phyloP scores from a whole-genome alignment of 2,329 filamentous ascomycete genomes.

The Xylaria sp. region DNA sequence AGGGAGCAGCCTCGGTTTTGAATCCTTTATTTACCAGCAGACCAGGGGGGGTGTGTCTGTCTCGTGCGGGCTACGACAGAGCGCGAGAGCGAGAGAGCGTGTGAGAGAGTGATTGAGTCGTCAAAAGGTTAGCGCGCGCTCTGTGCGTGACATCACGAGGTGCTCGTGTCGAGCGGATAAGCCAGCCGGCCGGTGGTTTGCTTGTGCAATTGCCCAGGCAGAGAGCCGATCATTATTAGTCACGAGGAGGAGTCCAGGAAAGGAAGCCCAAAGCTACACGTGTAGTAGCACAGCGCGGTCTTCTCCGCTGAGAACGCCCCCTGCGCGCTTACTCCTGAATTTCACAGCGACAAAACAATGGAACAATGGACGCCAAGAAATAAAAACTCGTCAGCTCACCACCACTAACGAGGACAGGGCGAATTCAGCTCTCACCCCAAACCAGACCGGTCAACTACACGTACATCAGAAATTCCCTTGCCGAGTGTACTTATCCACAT shows the following conservation, averaged over 20 bases:
- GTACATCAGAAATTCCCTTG: constrained; percentile 15
- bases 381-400: constrained; percentile 24
- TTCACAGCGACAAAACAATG: constrained; percentile 25
- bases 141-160: constrained; percentile 28
- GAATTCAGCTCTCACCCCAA: constrained; percentile 29
- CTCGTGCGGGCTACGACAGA: constrained; percentile 14
- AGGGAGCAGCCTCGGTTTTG: not conserved
- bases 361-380: constrained; percentile 22
- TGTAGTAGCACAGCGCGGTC: constrained; percentile 3
- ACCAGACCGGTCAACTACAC: constrained; percentile 3
- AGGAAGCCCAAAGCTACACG: constrained; percentile 16
- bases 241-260: constrained; percentile 21
- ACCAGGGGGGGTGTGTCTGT: not conserved
- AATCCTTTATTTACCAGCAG: not conserved
- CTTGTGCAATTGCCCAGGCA: constrained; percentile 12
- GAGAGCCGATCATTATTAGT: constrained; percentile 27
- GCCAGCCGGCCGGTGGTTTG: constrained; percentile 14
- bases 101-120: constrained; percentile 16
- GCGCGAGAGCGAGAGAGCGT: not conserved
- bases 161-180: constrained; percentile 23
- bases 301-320: constrained; percentile 33
- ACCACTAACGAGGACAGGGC: constrained; percentile 29
- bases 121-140: constrained; percentile 19
- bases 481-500: not conserved
- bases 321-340: constrained; percentile 37